Base-by-base conservation (phyloP, 306 rosid genomes). In the Parietaria judaica region DNA sequence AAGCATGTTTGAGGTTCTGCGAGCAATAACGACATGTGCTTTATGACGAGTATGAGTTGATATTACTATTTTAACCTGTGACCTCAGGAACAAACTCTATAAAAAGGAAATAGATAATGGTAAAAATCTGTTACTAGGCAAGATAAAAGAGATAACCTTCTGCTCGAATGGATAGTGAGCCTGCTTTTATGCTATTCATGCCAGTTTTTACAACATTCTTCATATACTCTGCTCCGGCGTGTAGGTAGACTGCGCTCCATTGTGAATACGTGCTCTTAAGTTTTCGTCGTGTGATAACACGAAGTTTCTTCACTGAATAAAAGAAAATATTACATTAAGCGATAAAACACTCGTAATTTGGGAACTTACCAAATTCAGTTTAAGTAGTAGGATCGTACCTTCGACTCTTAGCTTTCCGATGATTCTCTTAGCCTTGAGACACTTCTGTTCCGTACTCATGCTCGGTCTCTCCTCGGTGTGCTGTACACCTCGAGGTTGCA, bases 371-470 rank as follows among this genome's bases (percentile, higher is more conserved):
- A 3, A 36, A 6, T 35, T 35, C 12, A 35, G 36, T 14, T 34
- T 5, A 56, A 56, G 36, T 36, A 8, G 36, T 62, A 14, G 41
- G 53, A 64, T 45, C 54, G 16, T 78, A 92, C 99, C 99, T 86
- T 92, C 99, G 56, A 86, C 96, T 80, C 86, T 84, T 70, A 92
- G 84, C 77, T 86, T 92, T 57, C 99, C 95, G 13, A 84, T 86
- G 66, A 82, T 94, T 72, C 80, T 82, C 76, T 82, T 88, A 51
- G 68, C 76, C 76, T 79, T 88, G 48, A 84, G 74, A 64, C 71
- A 74, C 69, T 70, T 63, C 74, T 86, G 94, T 75, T 79, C 97
- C 39, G 76, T 70, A 72, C 73, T 80, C 77, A 81, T 71, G 51
- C 74, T 43, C 54, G 51, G 73, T 70, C 75, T 79, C 37, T 79